phyloP scores from a whole-genome alignment of 2,329 filamentous ascomycete species.

The Trichoderma afroharzianum region DNA sequence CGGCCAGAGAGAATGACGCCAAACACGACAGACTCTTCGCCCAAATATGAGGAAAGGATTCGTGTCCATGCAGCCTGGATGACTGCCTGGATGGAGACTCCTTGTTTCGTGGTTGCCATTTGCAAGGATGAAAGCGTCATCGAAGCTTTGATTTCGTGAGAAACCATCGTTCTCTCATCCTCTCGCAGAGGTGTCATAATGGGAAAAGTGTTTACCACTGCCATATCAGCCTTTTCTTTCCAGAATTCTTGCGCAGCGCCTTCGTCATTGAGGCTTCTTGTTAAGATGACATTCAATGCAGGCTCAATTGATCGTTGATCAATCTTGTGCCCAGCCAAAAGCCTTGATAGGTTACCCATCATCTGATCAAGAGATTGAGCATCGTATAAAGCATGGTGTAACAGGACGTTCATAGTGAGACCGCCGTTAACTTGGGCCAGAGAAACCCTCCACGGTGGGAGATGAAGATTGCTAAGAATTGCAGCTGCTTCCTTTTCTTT shows the following conservation, averaged over 20 bases:
- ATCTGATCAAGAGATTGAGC: slow-evolving; percentile 68
- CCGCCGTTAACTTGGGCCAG: slow-evolving; percentile 36
- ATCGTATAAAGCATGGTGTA: slow-evolving; percentile 85
- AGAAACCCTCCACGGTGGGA: slow-evolving; percentile 61
- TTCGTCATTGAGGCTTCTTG: slow-evolving; percentile 28
- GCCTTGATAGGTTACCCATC: slow-evolving; percentile 52
- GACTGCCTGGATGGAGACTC: slow-evolving; percentile 72
- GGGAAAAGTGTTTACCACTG: slow-evolving; percentile 69
- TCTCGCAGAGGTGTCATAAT: slow-evolving; percentile 62
- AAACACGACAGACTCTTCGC: slow-evolving; percentile 70
- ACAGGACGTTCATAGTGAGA: slow-evolving; percentile 42
- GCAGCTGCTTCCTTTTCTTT: slow-evolving; percentile 29
- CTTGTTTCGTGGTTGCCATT: slow-evolving; percentile 49
- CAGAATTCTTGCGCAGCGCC: slow-evolving; percentile 56
- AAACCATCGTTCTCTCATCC: slow-evolving; percentile 29
- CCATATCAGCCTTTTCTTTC: slow-evolving; percentile 49
- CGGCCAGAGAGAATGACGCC: slow-evolving; percentile 78
- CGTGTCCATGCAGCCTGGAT: slow-evolving; percentile 76
- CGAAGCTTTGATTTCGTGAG: slow-evolving; percentile 35
- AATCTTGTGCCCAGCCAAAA: slow-evolving; percentile 25
- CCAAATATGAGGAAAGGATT: slow-evolving; percentile 71
- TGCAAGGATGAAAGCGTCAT: slow-evolving; percentile 49
- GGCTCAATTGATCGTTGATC: slow-evolving; percentile 27
- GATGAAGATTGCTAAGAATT: slow-evolving; percentile 44
- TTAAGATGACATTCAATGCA: slow-evolving; percentile 42